Evolutionary conservation across 1,284 basidiomycete species (phyloP), one percentile per base, ranked within the genome.

Genomic region (Coniferiporia weirii): DNA sequence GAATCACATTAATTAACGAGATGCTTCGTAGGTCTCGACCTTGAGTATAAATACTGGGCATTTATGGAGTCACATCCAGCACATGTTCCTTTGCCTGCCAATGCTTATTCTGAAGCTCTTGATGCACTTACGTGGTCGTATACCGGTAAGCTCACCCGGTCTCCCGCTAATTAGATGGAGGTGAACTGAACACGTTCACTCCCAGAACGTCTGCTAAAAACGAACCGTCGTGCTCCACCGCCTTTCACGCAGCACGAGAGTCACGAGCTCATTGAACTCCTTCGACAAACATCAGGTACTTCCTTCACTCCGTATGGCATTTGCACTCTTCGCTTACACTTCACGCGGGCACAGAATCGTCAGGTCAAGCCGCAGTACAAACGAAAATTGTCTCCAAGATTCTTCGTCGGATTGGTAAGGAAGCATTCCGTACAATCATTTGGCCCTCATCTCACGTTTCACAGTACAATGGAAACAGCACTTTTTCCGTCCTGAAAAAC

Each of bases 11-110:
- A 22, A n/a, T 43, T 38, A 57, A 46, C 53, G 13, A 35, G 2
- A 17, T 8, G 22, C 35, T 38, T 47, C 50, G 4, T 55, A 83
- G 89, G 79, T 52, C 72, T 88, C 22, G 86, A 90, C 59, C 76
- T 82, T 67, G 86, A 89, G 66, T 87, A 84, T 64, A 76, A 84
- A 48, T 91, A 89, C 66, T 91, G 89, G 89, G 74, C 80, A 1
- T 91, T 83, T 67, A 78, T 91, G 68, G 86, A 89, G 68, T 72
- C 79, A 43, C 87, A 91, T 64, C 89, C 89, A 0, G 85, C 85
- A 0, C 88, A 91, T 67, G 71, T 76, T 3, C 67, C 76, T 0
- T 75, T 85, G 17, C 78, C 80, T 9, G 64, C 72, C 9, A 76
- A 75, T 52, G 80, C 84, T 5, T 78, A 78, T 52, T 70, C 73